Conservation (phyloP, 2,329 filamentous ascomycete genomes). For the Talaromyces sp. region DNA sequence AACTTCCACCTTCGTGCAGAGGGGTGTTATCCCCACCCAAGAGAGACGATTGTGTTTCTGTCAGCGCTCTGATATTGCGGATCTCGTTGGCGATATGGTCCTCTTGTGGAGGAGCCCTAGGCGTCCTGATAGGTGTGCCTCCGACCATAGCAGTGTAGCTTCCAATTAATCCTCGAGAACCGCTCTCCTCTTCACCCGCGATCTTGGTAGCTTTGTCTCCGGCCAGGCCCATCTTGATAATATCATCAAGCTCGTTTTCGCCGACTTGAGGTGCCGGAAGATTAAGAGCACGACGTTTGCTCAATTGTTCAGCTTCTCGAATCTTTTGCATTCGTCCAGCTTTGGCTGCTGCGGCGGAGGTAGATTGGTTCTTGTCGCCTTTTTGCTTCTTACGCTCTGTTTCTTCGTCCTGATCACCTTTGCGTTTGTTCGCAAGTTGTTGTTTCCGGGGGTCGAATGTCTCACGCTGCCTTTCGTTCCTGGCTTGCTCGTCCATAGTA, state of each 20-base stretch:
- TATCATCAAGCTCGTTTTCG: constrained; percentile 90
- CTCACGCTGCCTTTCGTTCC: constrained; percentile 78
- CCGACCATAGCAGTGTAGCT: constrained; percentile 79
- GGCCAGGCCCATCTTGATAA: constrained; percentile 96
- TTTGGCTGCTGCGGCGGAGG: constrained; percentile 81
- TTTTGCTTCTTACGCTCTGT: constrained; percentile 78
- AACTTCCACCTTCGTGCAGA: constrained; percentile 71
- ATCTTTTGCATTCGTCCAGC: constrained; percentile 93
- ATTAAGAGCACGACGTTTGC: constrained; percentile 77
- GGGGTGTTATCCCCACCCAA: constrained; percentile 92
- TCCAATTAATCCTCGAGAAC: constrained; percentile 78
- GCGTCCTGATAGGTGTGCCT: constrained; percentile 84
- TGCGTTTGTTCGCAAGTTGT: constrained; percentile 85
- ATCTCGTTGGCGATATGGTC: constrained; percentile 97
- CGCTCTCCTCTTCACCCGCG: constrained; percentile 66
- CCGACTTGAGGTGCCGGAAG: constrained; percentile 87
- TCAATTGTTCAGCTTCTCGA: constrained; percentile 92
- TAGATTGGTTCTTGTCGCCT: constrained; percentile 69
- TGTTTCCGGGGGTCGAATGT: constrained; percentile 90
- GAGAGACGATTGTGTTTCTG: constrained; percentile 87
- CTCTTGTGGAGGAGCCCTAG: constrained; percentile 83
- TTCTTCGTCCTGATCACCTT: constrained; percentile 82
- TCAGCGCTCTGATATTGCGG: constrained; percentile 84
- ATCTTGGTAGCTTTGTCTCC: constrained; percentile 77
- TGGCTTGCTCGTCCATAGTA: constrained; percentile 71